These are phyloP conservation scores for Phytopythium kandeliae DNA, from an alignment of 352 stramenopile species.

Conservation along the genomic window DNA sequence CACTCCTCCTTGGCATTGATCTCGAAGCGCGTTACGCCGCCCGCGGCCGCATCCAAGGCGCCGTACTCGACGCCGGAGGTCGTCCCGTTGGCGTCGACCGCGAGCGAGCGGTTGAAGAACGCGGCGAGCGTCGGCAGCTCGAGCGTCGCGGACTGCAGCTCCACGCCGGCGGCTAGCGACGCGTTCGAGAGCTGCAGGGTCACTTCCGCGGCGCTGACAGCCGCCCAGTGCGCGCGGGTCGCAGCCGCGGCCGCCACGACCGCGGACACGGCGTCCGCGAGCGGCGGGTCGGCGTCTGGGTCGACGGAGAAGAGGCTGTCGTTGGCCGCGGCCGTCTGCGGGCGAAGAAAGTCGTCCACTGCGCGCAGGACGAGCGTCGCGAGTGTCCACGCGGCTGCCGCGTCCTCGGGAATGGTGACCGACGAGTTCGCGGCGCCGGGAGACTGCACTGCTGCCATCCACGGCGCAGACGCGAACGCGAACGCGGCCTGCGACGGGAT, in stretches of 20 bases:
- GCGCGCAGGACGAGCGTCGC: constrained; percentile 22
- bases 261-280: constrained; percentile 16
- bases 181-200: constrained; percentile 26
- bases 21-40: constrained; percentile 30
- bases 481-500: constrained; percentile 41
- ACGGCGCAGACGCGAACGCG: constrained; percentile 40
- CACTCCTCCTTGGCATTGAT: constrained; percentile 62
- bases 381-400: constrained; percentile 18
- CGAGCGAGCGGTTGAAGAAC: constrained; percentile 30
- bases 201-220: constrained; percentile 25
- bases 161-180: constrained; percentile 17
- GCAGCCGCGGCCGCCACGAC: background rate
- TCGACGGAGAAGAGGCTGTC: constrained; percentile 12
- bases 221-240: constrained; percentile 15
- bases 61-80: constrained; percentile 11
- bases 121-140: constrained; percentile 29
- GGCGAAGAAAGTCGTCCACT: constrained; percentile 38
- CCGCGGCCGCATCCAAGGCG: constrained; percentile 1
- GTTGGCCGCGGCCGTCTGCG: constrained; percentile 19
- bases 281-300: constrained; percentile 7
- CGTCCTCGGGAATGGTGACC: constrained; percentile 29
- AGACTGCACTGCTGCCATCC: constrained; percentile 31
- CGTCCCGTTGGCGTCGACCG: constrained; percentile 26
- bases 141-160: constrained; percentile 38
- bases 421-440: constrained; percentile 17